Evolutionary conservation across 75 land plant genomes (phyloP).

Genomic region (Selaginella tamariscina): DNA sequence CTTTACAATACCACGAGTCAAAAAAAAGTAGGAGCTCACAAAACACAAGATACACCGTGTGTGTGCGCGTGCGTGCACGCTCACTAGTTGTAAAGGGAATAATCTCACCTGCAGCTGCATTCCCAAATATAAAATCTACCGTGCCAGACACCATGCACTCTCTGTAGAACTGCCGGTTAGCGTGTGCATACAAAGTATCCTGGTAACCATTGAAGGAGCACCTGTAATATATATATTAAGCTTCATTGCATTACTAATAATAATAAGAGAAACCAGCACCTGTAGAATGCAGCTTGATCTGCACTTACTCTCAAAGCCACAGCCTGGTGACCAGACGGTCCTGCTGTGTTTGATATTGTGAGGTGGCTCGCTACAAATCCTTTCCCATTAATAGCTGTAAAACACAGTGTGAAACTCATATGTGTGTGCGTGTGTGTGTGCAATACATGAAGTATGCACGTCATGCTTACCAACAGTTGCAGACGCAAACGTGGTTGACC

Average conservation of each 20-base stretch:
- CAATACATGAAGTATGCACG: neutral
- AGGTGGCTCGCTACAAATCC: slow-evolving; percentile 1
- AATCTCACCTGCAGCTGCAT: no score
- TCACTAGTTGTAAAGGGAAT: no score
- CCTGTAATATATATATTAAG: no score
- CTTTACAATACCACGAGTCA: no score
- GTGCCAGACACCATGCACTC: neutral
- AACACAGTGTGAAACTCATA: no score
- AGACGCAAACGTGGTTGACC: slow-evolving; percentile 13
- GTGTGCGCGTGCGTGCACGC: no score
- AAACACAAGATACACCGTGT: no score
- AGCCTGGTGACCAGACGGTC: neutral
- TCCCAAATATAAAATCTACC: neutral
- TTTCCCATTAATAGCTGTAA: neutral
- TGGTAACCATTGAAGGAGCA: slow-evolving; percentile 1
- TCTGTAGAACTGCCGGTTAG: slow-evolving; percentile 9
- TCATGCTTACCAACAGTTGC: neutral
- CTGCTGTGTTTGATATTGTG: neutral
- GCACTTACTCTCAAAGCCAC: slow-evolving; percentile 1
- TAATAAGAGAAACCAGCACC: no score
- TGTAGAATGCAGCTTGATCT: neutral
- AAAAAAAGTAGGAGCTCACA: no score
- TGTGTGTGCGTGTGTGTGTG: no score
- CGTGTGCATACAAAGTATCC: neutral
- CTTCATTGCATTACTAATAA: no score